A percentile compares a stretch with the other conserved stretches of the same genome.
These are phyloP conservation scores for Saccharomycopsis sp. DNA, from an alignment of 805 yeast genomes.

Conservation along the genomic window DNA sequence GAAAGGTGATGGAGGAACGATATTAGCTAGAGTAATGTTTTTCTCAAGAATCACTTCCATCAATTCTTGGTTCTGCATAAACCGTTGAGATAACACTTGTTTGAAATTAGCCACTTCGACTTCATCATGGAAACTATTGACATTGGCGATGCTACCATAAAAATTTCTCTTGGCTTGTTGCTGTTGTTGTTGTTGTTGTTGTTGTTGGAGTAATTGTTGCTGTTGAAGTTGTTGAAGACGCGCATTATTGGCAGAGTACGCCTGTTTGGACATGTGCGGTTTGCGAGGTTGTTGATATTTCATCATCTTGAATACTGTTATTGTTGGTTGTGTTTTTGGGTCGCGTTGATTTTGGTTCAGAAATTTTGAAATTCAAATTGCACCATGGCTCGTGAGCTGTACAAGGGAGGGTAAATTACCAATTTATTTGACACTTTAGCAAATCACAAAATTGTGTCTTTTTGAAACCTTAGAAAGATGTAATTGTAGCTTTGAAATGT, in stretches of 20 bases:
- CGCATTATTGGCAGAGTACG: neutral
- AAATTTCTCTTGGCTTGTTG: neutral
- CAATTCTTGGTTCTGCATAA: conserved; percentile 37
- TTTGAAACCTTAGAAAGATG: too few relatives aligned
- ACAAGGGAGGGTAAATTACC: too few relatives aligned
- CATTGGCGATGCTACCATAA: neutral
- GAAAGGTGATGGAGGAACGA: conserved; percentile 31
- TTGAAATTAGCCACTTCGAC: conserved; percentile 43
- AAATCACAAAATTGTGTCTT: too few relatives aligned
- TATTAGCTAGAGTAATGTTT: conserved; percentile 34
- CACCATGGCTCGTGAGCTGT: too few relatives aligned
- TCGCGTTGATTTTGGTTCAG: too few relatives aligned
- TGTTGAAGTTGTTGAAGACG: neutral
- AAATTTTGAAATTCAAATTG: too few relatives aligned
- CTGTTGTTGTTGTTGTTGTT: conserved; percentile 1
- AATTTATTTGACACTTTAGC: too few relatives aligned
- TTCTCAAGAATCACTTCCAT: conserved; percentile 38
- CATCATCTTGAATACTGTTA: too few relatives aligned
- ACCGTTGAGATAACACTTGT: conserved; percentile 34
- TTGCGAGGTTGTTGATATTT: too few relatives aligned
- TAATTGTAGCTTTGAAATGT: too few relatives aligned
- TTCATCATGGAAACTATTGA: conserved; percentile 31
- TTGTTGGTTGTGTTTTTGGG: too few relatives aligned
- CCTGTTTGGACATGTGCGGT: too few relatives aligned
- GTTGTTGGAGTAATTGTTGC: conserved; percentile 4